phyloP scores from a whole-genome alignment of 176 grass and related monocot species.

The Dendrocalamus sinicus region DNA sequence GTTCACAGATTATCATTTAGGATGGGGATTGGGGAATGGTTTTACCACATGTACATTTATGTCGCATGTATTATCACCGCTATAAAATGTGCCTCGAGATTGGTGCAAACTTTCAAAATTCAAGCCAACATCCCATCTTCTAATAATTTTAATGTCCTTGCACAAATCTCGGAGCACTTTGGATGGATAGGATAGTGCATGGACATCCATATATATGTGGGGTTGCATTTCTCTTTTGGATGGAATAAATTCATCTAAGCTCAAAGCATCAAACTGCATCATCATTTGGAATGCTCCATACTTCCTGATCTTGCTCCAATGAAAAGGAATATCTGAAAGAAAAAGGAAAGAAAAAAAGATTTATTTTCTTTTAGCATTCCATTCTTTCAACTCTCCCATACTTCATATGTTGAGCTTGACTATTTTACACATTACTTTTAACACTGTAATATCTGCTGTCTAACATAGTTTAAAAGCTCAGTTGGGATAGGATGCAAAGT shows the following conservation, averaged over 20 bases:
- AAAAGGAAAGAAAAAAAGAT: not conserved
- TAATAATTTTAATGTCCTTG: no score
- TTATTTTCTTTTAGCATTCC: not conserved
- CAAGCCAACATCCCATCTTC: no score
- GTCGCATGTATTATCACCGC: no score
- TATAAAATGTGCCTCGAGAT: no score
- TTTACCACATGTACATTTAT: no score
- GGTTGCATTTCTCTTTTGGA: not conserved
- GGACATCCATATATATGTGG: no score
- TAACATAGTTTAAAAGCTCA: not conserved
- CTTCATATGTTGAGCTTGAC: not conserved
- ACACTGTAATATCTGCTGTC: not conserved
- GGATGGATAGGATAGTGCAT: no score
- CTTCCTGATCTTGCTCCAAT: constrained; percentile 2
- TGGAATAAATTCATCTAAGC: constrained; percentile 20
- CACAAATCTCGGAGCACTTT: no score
- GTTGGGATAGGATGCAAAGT: constrained; percentile 1
- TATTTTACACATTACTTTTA: not conserved
- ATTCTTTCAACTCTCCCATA: not conserved
- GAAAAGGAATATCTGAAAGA: constrained; percentile 23
- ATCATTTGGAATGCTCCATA: constrained; percentile 8
- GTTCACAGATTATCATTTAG: constrained; percentile 35
- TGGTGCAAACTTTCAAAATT: no score
- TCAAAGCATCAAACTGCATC: not conserved
- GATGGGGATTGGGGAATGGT: not conserved